Conservation (phyloP, 192 early-diverging fungal genomes). For the Coemansia sp. region DNA sequence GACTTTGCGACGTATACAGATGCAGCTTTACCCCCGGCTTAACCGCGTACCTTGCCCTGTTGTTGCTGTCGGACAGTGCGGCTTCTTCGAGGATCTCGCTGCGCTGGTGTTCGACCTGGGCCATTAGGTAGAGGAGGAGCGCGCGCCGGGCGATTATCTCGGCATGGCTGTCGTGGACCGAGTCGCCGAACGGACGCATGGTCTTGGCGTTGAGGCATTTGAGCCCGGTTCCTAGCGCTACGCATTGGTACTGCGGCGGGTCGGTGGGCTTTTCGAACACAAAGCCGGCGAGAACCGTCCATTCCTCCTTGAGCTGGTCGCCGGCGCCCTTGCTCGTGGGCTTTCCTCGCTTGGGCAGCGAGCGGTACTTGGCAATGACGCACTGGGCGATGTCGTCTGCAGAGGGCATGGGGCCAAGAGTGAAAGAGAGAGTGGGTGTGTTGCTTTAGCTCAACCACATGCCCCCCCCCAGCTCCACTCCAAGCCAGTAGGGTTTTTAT, state of each 20-base stretch:
- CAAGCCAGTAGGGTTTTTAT: too few species aligned
- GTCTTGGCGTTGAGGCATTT: constrained; percentile 72
- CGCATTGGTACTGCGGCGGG: constrained; percentile 15
- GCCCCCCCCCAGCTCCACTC: too few species aligned
- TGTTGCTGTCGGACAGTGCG: neutral
- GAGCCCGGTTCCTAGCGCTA: constrained; percentile 67
- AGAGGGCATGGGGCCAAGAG: neutral
- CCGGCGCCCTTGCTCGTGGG: constrained; percentile 49
- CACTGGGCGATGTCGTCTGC: constrained; percentile 50
- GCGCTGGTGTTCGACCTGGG: constrained; percentile 6
- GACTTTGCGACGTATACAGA: constrained; percentile 44
- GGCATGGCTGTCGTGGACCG: constrained; percentile 82
- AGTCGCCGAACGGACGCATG: constrained; percentile 59
- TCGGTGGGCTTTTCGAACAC: constrained; percentile 34
- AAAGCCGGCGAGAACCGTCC: constrained; percentile 85
- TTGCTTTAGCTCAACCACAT: too few species aligned
- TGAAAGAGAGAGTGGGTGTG: neutral
- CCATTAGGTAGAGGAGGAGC: constrained; percentile 61
- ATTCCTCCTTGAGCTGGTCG: constrained; percentile 56
- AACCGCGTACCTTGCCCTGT: neutral
- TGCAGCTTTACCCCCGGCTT: constrained; percentile 12
- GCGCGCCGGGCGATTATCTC: constrained; percentile 81
- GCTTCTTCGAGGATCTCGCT: neutral
- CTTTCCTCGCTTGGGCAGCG: constrained; percentile 74
- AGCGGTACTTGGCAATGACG: constrained; percentile 55